These are phyloP conservation scores for Yarrowia keelungensis DNA, from an alignment of 805 yeast genomes.

Conservation along the genomic window DNA sequence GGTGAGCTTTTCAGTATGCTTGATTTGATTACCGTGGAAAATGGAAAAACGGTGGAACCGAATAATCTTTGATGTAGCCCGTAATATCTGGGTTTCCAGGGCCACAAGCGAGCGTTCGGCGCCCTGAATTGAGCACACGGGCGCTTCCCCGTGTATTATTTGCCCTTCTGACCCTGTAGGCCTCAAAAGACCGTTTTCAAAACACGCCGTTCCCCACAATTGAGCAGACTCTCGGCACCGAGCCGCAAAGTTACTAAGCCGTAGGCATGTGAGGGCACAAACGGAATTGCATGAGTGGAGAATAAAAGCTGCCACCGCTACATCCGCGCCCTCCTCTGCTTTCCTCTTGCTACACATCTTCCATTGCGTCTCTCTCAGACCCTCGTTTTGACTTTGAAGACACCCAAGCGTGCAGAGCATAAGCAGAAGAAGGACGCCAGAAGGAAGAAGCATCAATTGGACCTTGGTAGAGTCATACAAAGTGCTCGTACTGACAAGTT, in stretches of 20 bases:
- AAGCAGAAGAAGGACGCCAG: constrained; percentile 32
- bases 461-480: background rate
- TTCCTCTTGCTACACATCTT: constrained; percentile 4
- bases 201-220: no score
- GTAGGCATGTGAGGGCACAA: no score
- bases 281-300: no score
- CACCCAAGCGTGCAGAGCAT: constrained; percentile 28
- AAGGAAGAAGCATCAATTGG: constrained; percentile 7
- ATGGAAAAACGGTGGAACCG: background rate
- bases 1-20: no score
- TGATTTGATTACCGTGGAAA: constrained; percentile 4
- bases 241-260: no score
- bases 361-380: constrained; percentile 25
- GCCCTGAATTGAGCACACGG: no score
- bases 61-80: background rate
- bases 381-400: constrained; percentile 29
- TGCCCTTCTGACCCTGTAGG: background rate
- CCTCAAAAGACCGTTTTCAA: background rate
- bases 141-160: no score
- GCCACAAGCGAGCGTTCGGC: no score
- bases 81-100: no score
- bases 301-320: no score
- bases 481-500: no score
- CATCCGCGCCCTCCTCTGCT: background rate
- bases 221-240: no score